phyloP scores from a whole-genome alignment of 1,139 yeast species.

The Protomyces pachydermus region DNA sequence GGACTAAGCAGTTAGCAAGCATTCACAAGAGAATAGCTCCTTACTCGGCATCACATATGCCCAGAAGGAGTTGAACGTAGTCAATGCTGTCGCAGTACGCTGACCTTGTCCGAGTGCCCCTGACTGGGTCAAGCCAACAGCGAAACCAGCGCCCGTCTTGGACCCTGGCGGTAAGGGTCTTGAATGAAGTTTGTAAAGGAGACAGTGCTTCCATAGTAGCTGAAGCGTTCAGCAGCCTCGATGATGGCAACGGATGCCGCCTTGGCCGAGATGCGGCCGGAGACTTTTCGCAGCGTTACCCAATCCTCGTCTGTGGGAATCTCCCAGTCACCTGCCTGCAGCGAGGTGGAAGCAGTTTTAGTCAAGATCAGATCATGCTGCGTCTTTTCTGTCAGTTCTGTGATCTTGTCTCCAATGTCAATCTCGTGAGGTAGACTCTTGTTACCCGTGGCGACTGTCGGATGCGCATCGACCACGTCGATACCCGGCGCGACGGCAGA shows the following conservation, averaged over 20 bases:
- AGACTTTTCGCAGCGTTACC: constrained; percentile 45
- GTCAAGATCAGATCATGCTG: background rate
- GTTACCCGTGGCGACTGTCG: background rate
- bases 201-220: constrained; percentile 57
- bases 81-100: constrained; percentile 66
- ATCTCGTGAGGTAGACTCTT: background rate
- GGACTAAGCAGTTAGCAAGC: constrained; percentile 36
- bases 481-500: background rate
- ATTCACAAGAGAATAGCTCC: background rate
- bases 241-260: constrained; percentile 74
- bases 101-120: constrained; percentile 63
- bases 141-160: constrained; percentile 2
- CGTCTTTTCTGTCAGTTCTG: background rate
- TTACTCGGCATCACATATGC: constrained; percentile 66
- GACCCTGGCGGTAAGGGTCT: constrained; percentile 31
- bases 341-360: background rate
- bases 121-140: constrained; percentile 43
- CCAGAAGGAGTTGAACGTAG: constrained; percentile 75
- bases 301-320: constrained; percentile 47
- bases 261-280: constrained; percentile 44
- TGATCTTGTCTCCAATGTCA: background rate
- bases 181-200: constrained; percentile 63
- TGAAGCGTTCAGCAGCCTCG: constrained; percentile 76
- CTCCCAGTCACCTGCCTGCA: constrained; percentile 1
- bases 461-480: background rate